Base-by-base conservation (phyloP, 768 basidiomycete genomes). In the Tylopilus intermedius region DNA sequence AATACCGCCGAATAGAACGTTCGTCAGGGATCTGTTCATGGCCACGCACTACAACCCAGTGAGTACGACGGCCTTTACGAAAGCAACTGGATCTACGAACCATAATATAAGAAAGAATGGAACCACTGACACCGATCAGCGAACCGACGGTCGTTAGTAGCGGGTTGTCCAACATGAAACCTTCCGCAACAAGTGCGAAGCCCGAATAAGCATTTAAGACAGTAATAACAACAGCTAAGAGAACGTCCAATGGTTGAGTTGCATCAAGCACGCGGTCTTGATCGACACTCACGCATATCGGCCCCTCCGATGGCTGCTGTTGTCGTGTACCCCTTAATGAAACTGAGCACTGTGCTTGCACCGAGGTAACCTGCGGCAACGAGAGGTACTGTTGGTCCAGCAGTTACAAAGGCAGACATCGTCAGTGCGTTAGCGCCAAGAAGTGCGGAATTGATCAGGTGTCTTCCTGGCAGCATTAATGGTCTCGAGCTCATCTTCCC, bases 231-330 rank as follows among this genome's bases (percentile, higher is more conserved):
- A 94, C 90, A 47, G 91, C 89, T 91, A 60, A 44, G 41, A 4
- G 41, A 22, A 45, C 60, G 26, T 37, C 39, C 50, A 55, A 30
- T 5, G 5, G 5, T 24, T 24, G 24, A 37, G 35, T 38, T 13
- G 30, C 40, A 40, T 49, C 9, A 30, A 47, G 40, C 43, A 54
- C 2, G 6, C 9, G 15, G 6, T 22, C 32, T 13, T 47, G 10
- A 48, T 38, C 35, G 45, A 27, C 21, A 77, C 88, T 51, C 61
- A 91, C 90, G 91, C 91, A 94, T 94, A 64, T 94, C 91, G 26
- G 91, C 91, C 10, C 91, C 91, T 47, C 91, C 91, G 56, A 94
- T 90, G n/a, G 91, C 88, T 11, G 91, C 87, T 8, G 90, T 92
- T 2, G 88, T 89, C 0, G 91, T 94, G 68, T 77, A 88, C 5